Conservation (phyloP, 352 stramenopile species). For the Paralagenidium karlingii region DNA sequence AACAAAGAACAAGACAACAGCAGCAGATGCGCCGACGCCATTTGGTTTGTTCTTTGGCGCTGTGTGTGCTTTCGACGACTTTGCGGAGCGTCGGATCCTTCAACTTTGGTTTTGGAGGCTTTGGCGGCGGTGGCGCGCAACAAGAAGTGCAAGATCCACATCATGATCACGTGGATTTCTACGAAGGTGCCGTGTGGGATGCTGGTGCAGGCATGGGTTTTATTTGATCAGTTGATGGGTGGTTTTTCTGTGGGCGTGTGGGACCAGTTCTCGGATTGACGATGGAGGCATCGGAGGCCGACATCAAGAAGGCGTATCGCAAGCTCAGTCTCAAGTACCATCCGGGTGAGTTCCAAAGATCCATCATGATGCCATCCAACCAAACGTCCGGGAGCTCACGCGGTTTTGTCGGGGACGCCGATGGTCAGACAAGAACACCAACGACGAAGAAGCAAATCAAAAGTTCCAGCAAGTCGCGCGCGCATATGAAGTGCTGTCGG, state of each 20-base stretch:
- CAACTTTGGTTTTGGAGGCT: slow-evolving; percentile 36
- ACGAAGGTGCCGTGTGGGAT: slow-evolving; percentile 24
- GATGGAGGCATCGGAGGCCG: slow-evolving; percentile 69
- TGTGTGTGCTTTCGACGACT: no score
- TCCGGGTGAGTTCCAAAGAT: slow-evolving; percentile 73
- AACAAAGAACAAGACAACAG: no score
- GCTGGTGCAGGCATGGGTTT: not conserved
- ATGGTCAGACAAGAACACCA: slow-evolving; percentile 81
- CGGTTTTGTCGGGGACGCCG: no score
- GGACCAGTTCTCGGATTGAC: slow-evolving; percentile 45
- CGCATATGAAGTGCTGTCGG: slow-evolving; percentile 87
- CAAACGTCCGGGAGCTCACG: no score
- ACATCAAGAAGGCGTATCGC: slow-evolving; percentile 94
- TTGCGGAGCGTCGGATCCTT: no score
- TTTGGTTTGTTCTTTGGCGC: no score
- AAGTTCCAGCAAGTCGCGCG: slow-evolving; percentile 86
- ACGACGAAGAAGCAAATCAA: slow-evolving; percentile 58
- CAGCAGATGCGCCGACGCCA: no score
- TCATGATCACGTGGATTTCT: slow-evolving; percentile 61
- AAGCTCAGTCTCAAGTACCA: slow-evolving; percentile 95
- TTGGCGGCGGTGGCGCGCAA: slow-evolving; percentile 16
- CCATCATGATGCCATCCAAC: slow-evolving; percentile 55
- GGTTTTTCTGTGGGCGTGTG: not conserved
- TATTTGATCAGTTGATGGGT: not conserved
- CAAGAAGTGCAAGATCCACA: slow-evolving; percentile 35